Evolutionary conservation across 164 flowering plant genomes (phyloP).

Genomic region (Aristolochia contorta): DNA sequence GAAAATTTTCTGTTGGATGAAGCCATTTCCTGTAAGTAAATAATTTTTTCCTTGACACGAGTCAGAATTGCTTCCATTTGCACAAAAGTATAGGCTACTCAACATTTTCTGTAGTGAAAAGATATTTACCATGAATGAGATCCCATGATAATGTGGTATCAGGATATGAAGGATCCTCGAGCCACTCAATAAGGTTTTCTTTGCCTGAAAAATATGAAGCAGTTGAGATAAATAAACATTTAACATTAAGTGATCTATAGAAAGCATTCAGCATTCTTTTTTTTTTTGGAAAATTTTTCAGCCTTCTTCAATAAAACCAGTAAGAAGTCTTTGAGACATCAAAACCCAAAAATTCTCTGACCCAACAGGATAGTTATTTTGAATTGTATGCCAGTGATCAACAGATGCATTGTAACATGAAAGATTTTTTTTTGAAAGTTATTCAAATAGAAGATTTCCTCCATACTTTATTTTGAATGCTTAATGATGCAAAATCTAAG

Average conservation of each 20-base stretch:
- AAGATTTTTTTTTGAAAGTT: no score
- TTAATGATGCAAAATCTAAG: no score
- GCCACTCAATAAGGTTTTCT: slow-evolving; percentile 60
- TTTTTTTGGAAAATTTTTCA: no score
- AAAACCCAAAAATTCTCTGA: no score
- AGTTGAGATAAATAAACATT: neutral
- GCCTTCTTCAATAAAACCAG: neutral
- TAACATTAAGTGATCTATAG: neutral
- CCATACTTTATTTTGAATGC: no score
- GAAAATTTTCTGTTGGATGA: slow-evolving; percentile 34
- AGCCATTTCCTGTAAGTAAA: slow-evolving; percentile 46
- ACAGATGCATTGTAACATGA: no score
- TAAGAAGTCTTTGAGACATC: neutral
- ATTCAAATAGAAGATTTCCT: no score
- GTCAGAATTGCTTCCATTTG: neutral
- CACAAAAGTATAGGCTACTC: neutral
- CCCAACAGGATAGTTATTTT: neutral
- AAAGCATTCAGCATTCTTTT: neutral
- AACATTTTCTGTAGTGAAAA: neutral
- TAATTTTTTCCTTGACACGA: neutral
- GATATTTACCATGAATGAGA: slow-evolving; percentile 47
- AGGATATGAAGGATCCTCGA: slow-evolving; percentile 59
- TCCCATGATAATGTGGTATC: slow-evolving; percentile 66
- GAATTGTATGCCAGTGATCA: neutral
- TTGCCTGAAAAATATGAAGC: slow-evolving; percentile 35